Conservation (phyloP, 2,329 filamentous ascomycete species). For the Paradendryphiella salina region DNA sequence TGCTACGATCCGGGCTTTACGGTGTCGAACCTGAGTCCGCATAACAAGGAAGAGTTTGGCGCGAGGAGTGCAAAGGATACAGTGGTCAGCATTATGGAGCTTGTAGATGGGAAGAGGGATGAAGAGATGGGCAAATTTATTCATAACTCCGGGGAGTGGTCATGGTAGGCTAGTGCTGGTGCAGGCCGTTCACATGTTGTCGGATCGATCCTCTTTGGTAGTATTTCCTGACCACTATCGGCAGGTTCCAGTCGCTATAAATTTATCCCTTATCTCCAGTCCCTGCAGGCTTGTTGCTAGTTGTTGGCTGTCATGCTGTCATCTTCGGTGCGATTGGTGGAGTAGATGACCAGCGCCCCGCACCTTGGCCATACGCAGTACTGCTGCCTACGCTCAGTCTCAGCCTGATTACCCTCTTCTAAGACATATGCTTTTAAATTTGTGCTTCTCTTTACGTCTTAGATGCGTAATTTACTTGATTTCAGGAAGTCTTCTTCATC, state of each 20-base stretch:
- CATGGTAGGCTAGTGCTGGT: conserved; percentile 28
- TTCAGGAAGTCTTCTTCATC: background rate
- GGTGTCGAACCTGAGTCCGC: conserved; percentile 37
- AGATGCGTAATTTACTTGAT: no score
- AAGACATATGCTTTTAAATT: no score
- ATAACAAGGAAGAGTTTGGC: conserved; percentile 44
- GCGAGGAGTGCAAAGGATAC: conserved; percentile 42
- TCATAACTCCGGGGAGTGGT: conserved; percentile 38
- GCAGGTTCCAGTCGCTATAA: no score
- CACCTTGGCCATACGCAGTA: background rate
- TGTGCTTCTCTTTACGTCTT: no score
- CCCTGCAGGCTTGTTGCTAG: no score
- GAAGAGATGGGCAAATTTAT: conserved; percentile 39
- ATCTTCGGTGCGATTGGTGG: no score
- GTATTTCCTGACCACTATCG: background rate
- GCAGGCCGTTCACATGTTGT: no score
- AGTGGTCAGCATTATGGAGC: conserved; percentile 42
- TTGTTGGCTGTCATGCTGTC: no score
- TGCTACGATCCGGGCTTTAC: conserved; percentile 48
- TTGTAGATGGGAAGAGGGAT: conserved; percentile 47
- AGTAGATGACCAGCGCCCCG: background rate
- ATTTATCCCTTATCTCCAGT: no score
- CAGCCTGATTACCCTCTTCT: background rate
- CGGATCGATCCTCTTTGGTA: background rate
- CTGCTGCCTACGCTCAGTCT: background rate